These are phyloP conservation scores for Yamadazyma atlantica DNA, from an alignment of 1,139 yeast genomes.

Conservation along the genomic window DNA sequence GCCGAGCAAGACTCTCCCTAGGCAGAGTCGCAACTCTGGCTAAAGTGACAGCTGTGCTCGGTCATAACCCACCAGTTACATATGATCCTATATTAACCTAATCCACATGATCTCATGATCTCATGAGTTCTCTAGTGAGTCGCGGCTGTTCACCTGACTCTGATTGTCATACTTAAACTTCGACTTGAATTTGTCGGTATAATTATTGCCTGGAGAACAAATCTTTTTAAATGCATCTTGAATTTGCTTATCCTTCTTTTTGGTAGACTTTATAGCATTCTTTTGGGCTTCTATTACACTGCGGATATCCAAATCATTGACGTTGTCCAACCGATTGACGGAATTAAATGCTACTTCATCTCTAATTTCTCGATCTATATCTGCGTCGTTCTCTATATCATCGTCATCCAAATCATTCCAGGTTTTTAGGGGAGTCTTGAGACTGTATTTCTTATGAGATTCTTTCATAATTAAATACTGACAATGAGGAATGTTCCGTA, in stretches of 20 bases:
- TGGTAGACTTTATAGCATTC: slow-evolving; percentile 38
- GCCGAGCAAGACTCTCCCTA: no score
- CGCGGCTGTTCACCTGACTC: slow-evolving; percentile 28
- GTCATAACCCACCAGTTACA: no score
- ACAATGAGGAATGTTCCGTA: slow-evolving; percentile 83
- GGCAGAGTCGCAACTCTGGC: no score
- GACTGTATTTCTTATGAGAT: slow-evolving; percentile 41
- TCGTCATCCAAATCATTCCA: slow-evolving; percentile 58
- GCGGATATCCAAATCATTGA: slow-evolving; percentile 43
- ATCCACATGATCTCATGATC: no score
- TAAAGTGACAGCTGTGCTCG: no score
- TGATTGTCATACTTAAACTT: slow-evolving; percentile 29
- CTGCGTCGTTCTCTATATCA: slow-evolving; percentile 37
- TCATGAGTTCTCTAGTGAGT: slow-evolving; percentile 11
- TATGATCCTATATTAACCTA: no score
- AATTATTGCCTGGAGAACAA: slow-evolving; percentile 12
- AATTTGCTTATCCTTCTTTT: slow-evolving; percentile 38
- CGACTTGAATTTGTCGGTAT: slow-evolving; percentile 15
- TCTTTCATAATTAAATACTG: slow-evolving; percentile 76
- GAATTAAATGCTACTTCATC: slow-evolving; percentile 47
- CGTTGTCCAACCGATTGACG: slow-evolving; percentile 30
- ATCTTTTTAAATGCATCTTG: slow-evolving; percentile 32
- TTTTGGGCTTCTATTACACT: slow-evolving; percentile 46
- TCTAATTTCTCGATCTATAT: slow-evolving; percentile 40
- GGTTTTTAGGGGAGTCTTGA: slow-evolving; percentile 55